phyloP scores from a whole-genome alignment of 1,284 basidiomycete species.

The Leccinum subrobustum region DNA sequence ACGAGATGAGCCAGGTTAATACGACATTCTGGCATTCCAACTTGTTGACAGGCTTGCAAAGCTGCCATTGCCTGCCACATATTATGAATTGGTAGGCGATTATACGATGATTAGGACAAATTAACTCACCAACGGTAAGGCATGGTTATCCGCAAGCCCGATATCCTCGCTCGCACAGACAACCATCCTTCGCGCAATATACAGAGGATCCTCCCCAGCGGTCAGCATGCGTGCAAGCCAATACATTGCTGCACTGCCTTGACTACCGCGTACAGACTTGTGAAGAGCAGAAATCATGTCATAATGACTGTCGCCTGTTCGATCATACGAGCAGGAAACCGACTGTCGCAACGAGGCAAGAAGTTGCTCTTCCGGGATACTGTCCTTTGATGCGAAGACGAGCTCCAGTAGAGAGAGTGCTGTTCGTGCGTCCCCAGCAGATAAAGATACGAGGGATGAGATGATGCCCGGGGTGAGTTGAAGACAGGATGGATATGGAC shows the following conservation, averaged over 20 bases:
- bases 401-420: conserved; percentile 69
- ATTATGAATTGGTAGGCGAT: background rate
- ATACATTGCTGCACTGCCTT: conserved; percentile 83
- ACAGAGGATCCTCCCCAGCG: conserved; percentile 88
- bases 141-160: conserved; percentile 74
- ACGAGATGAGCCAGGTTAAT: conserved; percentile 81
- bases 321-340: conserved; percentile 66
- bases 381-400: conserved; percentile 43
- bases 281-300: conserved; percentile 90
- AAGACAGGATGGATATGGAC: conserved; percentile 36
- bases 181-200: conserved; percentile 78
- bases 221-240: conserved; percentile 85
- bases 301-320: conserved; percentile 76
- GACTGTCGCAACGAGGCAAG: conserved; percentile 51
- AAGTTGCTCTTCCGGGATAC: conserved; percentile 43
- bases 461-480: conserved; percentile 51
- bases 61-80: conserved; percentile 67
- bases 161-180: conserved; percentile 88
- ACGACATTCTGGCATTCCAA: conserved; percentile 84
- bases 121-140: conserved; percentile 62
- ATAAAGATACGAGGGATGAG: conserved; percentile 53
- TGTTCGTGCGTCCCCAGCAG: conserved; percentile 69
- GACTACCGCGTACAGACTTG: conserved; percentile 81
- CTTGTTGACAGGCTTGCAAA: conserved; percentile 75
- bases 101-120: background rate